Conservation (phyloP, 495 filamentous ascomycete species). For the Aspergillus diversus region DNA sequence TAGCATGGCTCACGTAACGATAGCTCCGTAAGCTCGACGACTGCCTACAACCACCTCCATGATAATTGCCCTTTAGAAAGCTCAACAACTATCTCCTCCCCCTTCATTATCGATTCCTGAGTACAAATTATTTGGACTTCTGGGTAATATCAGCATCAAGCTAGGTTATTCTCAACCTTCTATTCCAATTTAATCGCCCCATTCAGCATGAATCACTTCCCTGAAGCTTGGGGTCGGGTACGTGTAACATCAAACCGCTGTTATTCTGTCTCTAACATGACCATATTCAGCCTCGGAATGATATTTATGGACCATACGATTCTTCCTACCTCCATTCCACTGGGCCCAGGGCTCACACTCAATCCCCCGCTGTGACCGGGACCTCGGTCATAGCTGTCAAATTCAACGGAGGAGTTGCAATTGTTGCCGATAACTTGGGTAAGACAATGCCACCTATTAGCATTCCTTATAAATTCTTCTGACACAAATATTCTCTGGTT, state of each 20-base stretch:
- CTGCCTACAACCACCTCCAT: constrained; percentile 26
- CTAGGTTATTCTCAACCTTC: neutral
- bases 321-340: constrained; percentile 73
- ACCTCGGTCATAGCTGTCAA: constrained; percentile 93
- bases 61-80: neutral
- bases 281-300: constrained; percentile 77
- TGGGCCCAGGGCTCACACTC: constrained; percentile 81
- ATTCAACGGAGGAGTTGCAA: constrained; percentile 93
- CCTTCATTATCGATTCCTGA: neutral
- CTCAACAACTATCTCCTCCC: neutral
- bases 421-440: constrained; percentile 97
- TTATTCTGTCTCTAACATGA: constrained; percentile 33
- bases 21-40: constrained; percentile 50
- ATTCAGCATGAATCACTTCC: constrained; percentile 84
- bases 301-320: constrained; percentile 94
- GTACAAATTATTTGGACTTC: neutral
- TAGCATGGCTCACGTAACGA: constrained; percentile 31
- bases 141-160: neutral
- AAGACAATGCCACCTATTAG: constrained; percentile 25
- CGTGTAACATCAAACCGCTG: constrained; percentile 29
- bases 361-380: constrained; percentile 89
- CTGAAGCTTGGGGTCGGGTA: constrained; percentile 97
- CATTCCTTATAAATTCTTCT: neutral
- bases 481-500: constrained; percentile 9
- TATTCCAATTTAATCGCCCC: neutral